phyloP scores from a whole-genome alignment of 2,329 filamentous ascomycete species.

The Chalara sp. region DNA sequence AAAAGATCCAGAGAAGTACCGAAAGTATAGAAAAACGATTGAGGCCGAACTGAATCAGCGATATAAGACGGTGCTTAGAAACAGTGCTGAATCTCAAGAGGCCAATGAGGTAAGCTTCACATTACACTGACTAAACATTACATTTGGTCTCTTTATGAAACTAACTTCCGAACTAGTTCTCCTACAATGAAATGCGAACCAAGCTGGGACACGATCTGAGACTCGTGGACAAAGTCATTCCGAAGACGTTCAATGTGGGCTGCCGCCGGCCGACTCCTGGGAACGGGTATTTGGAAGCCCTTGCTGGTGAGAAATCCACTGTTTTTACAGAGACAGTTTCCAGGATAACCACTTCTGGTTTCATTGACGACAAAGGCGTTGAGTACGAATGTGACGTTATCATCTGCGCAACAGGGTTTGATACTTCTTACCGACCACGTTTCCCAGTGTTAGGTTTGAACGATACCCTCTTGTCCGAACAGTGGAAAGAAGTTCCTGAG shows the following conservation, averaged over 20 bases:
- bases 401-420: constrained; percentile 25
- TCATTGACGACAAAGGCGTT: constrained; percentile 22
- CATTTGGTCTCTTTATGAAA: no score
- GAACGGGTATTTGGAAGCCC: constrained; percentile 34
- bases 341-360: constrained; percentile 27
- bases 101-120: not conserved
- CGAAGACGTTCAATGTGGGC: constrained; percentile 84
- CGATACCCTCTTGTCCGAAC: constrained; percentile 5
- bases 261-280: constrained; percentile 52
- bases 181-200: constrained; percentile 6
- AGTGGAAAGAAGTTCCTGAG: constrained; percentile 13
- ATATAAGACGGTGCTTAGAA: constrained; percentile 11
- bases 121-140: no score
- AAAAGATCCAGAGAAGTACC: constrained; percentile 27
- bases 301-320: constrained; percentile 31
- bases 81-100: constrained; percentile 6
- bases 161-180: not conserved
- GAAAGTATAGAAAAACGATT: constrained; percentile 11
- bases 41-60: constrained; percentile 10
- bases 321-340: constrained; percentile 16
- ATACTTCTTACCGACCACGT: constrained; percentile 16
- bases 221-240: constrained; percentile 29
- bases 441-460: constrained; percentile 11
- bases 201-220: constrained; percentile 16
- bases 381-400: constrained; percentile 23